Conservation (phyloP, 2,329 filamentous ascomycete genomes). For the Fusarium sp. region DNA sequence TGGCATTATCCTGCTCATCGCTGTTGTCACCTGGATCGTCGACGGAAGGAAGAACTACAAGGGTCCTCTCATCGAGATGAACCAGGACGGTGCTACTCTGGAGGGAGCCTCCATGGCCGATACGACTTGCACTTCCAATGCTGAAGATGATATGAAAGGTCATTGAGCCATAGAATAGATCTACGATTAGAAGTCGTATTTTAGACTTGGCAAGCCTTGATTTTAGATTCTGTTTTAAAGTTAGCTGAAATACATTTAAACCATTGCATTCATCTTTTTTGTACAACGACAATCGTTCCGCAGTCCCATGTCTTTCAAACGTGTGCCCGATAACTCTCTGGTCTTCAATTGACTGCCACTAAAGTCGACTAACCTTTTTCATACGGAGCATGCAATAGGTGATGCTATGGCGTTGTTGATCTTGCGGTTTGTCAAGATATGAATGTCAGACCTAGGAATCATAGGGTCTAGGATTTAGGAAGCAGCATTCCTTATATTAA, state of each 20-base stretch:
- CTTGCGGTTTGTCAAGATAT: not conserved
- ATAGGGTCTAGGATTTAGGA: not conserved
- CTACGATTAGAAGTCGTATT: not conserved
- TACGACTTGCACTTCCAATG: conserved; percentile 31
- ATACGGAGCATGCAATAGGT: too few species aligned
- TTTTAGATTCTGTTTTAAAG: not conserved
- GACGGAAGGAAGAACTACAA: conserved; percentile 62
- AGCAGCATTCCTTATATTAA: not conserved
- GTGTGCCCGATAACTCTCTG: too few species aligned
- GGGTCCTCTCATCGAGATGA: conserved; percentile 47
- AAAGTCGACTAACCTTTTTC: too few species aligned
- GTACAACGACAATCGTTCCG: too few species aligned
- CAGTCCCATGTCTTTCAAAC: too few species aligned
- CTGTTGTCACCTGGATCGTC: conserved; percentile 58
- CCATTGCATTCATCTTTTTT: not conserved
- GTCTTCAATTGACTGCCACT: too few species aligned
- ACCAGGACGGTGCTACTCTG: conserved; percentile 22
- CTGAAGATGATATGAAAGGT: conserved; percentile 26
- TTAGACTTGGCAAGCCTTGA: not conserved
- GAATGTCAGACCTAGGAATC: not conserved
- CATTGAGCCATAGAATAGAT: not conserved
- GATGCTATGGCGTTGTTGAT: not conserved
- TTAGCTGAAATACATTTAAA: not conserved
- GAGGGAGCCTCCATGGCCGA: conserved; percentile 35
- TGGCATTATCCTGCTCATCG: conserved; percentile 59